Percentiles rank a stretch among this genome's conserved stretches.
phyloP scores from a whole-genome alignment of 768 basidiomycete species.

The Tricholoma hemisulphureum region DNA sequence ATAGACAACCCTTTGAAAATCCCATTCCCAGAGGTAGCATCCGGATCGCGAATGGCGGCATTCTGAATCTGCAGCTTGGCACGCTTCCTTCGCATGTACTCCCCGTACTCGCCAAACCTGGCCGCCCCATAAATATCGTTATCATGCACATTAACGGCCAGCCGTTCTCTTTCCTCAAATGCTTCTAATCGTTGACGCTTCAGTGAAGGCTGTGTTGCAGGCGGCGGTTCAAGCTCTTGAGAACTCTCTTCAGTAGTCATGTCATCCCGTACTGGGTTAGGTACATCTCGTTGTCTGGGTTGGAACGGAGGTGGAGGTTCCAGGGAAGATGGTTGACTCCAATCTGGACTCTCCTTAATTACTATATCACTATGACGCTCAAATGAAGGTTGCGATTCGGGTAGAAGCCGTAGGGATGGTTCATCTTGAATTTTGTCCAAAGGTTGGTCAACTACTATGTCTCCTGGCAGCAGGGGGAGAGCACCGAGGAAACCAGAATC shows the following conservation, averaged over 20 bases:
- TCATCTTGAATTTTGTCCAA: not conserved
- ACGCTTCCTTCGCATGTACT: constrained; percentile 90
- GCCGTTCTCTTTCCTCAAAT: constrained; percentile 20
- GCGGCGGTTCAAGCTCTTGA: constrained; percentile 35
- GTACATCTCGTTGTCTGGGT: not conserved
- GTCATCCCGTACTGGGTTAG: not conserved
- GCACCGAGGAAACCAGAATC: constrained; percentile 53
- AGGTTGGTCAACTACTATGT: constrained; percentile 18
- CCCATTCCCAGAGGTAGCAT: constrained; percentile 30
- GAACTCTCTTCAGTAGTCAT: constrained; percentile 17
- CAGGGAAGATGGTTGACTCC: not conserved
- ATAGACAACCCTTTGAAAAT: constrained; percentile 77
- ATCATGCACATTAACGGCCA: constrained; percentile 23
- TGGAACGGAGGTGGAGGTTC: not conserved
- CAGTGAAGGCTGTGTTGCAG: constrained; percentile 37
- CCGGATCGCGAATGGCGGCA: constrained; percentile 28
- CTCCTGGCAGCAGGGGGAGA: constrained; percentile 50
- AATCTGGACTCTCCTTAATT: not conserved
- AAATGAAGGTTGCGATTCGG: not conserved
- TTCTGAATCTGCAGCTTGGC: constrained; percentile 89
- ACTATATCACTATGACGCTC: not conserved
- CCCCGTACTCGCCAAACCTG: constrained; percentile 78
- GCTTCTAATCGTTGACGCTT: constrained; percentile 39
- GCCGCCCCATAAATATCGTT: constrained; percentile 70
- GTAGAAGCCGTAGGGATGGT: not conserved